Percentiles rank a stretch among this genome's conserved stretches.
Conservation (phyloP, 225 moss, liverwort and hornwort species). For the Bryum argenteum region DNA sequence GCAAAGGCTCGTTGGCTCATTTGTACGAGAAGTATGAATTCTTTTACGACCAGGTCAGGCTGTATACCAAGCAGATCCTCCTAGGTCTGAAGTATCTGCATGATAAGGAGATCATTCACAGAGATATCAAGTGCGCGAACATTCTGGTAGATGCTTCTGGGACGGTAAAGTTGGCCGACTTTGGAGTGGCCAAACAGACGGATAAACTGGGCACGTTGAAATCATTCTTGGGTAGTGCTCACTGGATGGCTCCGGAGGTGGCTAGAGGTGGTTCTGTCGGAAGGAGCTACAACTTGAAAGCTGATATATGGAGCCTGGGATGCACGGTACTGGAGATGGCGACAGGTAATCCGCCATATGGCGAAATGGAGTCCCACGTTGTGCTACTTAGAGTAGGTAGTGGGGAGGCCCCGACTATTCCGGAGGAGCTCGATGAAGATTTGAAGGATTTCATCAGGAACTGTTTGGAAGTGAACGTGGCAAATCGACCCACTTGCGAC, state of each 20-base stretch:
- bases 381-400: constrained; percentile 85
- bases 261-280: constrained; percentile 74
- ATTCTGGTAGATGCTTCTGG: constrained; percentile 88
- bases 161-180: constrained; percentile 92
- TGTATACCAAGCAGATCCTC: constrained; percentile 84
- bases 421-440: constrained; percentile 62
- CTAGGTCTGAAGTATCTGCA: constrained; percentile 86
- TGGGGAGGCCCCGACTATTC: constrained; percentile 80
- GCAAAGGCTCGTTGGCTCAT: constrained; percentile 82
- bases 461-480: constrained; percentile 75
- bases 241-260: constrained; percentile 99
- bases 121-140: constrained; percentile 96
- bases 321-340: constrained; percentile 98
- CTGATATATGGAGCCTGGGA: constrained; percentile 98
- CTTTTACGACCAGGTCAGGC: constrained; percentile 75
- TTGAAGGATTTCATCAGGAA: constrained; percentile 69
- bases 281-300: constrained; percentile 78
- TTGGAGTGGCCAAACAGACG: constrained; percentile 67
- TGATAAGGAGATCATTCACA: constrained; percentile 91
- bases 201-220: constrained; percentile 50
- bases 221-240: constrained; percentile 89
- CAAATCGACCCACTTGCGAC: constrained; percentile 71
- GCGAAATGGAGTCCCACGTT: constrained; percentile 66
- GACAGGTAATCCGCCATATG: constrained; percentile 85
- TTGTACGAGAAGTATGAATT: constrained; percentile 82